These are phyloP conservation scores for Cryptococcus sp. DNA, from an alignment of 1,284 basidiomycete species.

Conservation along the genomic window DNA sequence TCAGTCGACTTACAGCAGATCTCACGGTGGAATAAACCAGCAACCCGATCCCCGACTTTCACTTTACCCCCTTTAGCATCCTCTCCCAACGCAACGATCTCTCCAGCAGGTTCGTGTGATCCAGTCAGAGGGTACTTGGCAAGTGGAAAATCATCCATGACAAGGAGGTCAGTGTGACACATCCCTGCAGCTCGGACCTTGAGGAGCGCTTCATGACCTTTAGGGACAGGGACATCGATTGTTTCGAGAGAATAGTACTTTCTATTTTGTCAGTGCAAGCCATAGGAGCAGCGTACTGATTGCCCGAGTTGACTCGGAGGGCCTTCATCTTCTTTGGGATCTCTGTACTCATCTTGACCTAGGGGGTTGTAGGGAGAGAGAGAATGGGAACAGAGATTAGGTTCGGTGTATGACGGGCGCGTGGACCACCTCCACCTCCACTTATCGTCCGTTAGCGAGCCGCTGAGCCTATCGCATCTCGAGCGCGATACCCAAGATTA, in stretches of 20 bases:
- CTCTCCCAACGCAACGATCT: constrained; percentile 15
- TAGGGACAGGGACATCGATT: constrained; percentile 10
- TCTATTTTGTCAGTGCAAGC: constrained; percentile 1
- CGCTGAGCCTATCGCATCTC: too few species aligned
- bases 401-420: too few species aligned
- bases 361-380: too few species aligned
- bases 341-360: not conserved
- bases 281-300: not conserved
- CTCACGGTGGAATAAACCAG: constrained; percentile 12
- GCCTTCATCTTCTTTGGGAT: not conserved
- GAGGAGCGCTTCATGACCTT: constrained; percentile 12
- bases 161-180: constrained; percentile 26
- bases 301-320: not conserved
- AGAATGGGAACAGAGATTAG: too few species aligned
- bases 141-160: constrained; percentile 13
- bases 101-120: constrained; percentile 27
- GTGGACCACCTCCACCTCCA: too few species aligned
- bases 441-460: too few species aligned
- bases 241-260: constrained; percentile 14
- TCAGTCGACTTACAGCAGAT: constrained; percentile 15
- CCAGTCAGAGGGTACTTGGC: constrained; percentile 17
- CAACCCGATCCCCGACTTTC: constrained; percentile 20
- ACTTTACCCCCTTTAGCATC: constrained; percentile 9
- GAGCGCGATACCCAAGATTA: too few species aligned
- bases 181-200: constrained; percentile 21